Evolutionary conservation across 75 land plant species (phyloP), one percentile per base, ranked within the genome.

Genomic region (Sequoia sempervirens): DNA sequence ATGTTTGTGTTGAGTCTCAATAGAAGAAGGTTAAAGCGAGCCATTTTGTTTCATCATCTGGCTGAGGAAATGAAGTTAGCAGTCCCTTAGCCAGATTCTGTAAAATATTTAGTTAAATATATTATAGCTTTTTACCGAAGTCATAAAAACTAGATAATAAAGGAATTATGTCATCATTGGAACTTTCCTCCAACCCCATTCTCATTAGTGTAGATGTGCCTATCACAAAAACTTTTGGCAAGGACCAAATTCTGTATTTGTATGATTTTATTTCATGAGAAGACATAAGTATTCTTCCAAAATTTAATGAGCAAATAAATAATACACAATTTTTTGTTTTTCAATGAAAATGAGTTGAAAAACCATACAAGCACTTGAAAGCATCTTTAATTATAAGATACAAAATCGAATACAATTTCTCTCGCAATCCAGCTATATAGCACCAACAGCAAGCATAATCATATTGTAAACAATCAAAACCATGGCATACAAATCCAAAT

Each of bases 381-480:
- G n/a, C 47, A 78, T 41, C 38, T 41, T 45, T 11, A 38, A 75
- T 38, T 38, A 32, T 8, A 18, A 20, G 30, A 17, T 26, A 78
- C 4, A 2, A 45, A 78, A 78, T 26, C 9, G 32, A 78, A 78
- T 78, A 45, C 28, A 78, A 43, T 78, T 26, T 47, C 32, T 78
- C 80, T 45, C 47, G 10, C 52, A 20, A 78, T 45, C 80, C 13
- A 43, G 80, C 15, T 40, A 43, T 46, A 26, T 78, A 43, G 46
- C 80, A 78, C 52, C 80, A 78, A 45, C 80, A 45, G 30, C 15
- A 26, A 76, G 38, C 38, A 18, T 40, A 41, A 41, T 74, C 18
- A 41, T 8, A 26, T 8, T 76, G n/a, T 45, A 43, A 78, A n/a
- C 52, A 43, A 78, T 78, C 80, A 78, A 78, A 78, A 78, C 52